These are phyloP conservation scores for Amborella trichopoda DNA, from an alignment of 164 flowering plant genomes.

Conservation along the genomic window DNA sequence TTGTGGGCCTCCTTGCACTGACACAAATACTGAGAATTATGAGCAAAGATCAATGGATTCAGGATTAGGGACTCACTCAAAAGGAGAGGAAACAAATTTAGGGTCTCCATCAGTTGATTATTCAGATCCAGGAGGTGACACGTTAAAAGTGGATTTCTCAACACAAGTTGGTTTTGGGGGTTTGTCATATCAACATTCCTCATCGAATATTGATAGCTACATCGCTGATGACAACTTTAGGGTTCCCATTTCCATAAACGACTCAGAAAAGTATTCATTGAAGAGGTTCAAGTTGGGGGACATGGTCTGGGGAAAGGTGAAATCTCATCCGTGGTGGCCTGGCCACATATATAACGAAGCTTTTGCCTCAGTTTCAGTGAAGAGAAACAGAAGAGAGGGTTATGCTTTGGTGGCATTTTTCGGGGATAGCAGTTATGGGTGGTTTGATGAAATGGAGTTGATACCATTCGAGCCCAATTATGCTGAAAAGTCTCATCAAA, in stretches of 20 bases:
- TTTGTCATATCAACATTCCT: background rate
- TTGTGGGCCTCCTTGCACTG: background rate
- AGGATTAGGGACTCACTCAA: too few species aligned
- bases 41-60: constrained; percentile 2
- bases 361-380: constrained; percentile 60
- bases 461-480: constrained; percentile 61
- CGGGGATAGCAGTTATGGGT: constrained; percentile 97
- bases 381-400: constrained; percentile 52
- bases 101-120: too few species aligned
- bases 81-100: too few species aligned
- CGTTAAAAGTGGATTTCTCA: background rate
- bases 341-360: constrained; percentile 73
- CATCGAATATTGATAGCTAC: background rate
- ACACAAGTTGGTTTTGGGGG: background rate
- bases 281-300: constrained; percentile 29
- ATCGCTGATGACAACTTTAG: background rate
- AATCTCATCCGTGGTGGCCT: constrained; percentile 99
- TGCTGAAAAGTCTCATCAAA: constrained; percentile 69
- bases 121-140: background rate
- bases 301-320: constrained; percentile 97
- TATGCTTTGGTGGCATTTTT: constrained; percentile 88
- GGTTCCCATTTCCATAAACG: too few species aligned
- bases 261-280: background rate
- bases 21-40: constrained; percentile 4
- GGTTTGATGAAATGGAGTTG: constrained; percentile 86